Evolutionary conservation across 768 basidiomycete genomes (phyloP), one percentile per base, ranked within the genome.

Genomic region (Cantharellus anzutake): DNA sequence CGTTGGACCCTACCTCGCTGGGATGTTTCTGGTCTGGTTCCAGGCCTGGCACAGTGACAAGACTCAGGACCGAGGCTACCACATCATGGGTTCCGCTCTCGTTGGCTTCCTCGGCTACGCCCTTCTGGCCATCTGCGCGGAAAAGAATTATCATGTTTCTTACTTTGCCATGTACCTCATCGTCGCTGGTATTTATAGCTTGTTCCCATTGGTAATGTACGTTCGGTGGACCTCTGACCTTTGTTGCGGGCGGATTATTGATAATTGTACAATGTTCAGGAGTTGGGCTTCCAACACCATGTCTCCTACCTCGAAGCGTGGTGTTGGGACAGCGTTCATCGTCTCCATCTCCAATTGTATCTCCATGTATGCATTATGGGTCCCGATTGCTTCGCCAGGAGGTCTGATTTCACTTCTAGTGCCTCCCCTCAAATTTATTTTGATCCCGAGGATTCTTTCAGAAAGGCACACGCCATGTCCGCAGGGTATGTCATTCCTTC

Each of bases 121-220:
- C 53, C 77, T 80, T 58, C 70, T 80, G 3, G 78, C 78, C 1
- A 77, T 75, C 0, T 71, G 72, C 3, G 75, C 74, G 5, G 70
- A 77, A 63, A 77, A 74, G 64, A 78, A 73, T 63, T 72, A 75
- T 5, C 78, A 77, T 39, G 78, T 77, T 3, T 72, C 76, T 2
- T 80, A 80, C 65, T 79, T 80, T 63, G 77, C 78, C 2, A 67
- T 79, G 39, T 80, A 80, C 69, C 68, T 80, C 37, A 76, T 80
- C 51, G 73, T 78, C 41, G 78, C 76, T 4, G 78, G 77, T 35
- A 75, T 75, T 60, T 79, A 74, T 63, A 76, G 75, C 61, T 64
- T 80, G 59, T 80, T 80, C 68, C 79, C 79, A 4, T 70, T 80
- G 3, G 79, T 78, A 48, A 80, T 80, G 79, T 77, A 61, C 63